Evolutionary conservation across 2,329 filamentous ascomycete genomes (phyloP).

Genomic region (Calonectria hawksworthii): DNA sequence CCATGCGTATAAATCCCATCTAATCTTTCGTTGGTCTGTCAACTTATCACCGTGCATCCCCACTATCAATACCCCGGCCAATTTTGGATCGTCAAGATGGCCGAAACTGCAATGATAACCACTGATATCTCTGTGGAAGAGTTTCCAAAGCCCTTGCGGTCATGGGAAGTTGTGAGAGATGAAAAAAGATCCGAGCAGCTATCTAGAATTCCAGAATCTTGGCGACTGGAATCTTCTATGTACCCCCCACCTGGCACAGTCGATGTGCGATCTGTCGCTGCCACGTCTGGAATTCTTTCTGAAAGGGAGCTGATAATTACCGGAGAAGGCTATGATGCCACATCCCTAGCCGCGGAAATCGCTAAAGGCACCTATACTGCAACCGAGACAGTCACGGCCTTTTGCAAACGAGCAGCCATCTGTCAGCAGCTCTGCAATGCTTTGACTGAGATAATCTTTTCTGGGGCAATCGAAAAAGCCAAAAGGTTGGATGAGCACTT

Average conservation of each 20-base stretch:
- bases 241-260: background rate
- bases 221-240: background rate
- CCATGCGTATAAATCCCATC: background rate
- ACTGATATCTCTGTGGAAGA: background rate
- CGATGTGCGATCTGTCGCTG: background rate
- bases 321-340: background rate
- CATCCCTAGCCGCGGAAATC: background rate
- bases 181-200: background rate
- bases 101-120: background rate
- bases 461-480: background rate
- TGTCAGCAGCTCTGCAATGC: slow-evolving; percentile 3
- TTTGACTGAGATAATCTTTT: slow-evolving; percentile 4
- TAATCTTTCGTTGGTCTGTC: background rate
- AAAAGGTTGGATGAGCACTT: background rate
- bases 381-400: background rate
- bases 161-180: background rate
- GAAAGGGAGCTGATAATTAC: background rate
- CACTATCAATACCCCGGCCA: background rate
- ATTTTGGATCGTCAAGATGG: background rate
- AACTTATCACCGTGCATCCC: too few species aligned
- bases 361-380: background rate
- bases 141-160: background rate
- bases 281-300: background rate
- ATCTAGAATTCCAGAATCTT: background rate
- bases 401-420: slow-evolving; percentile 13